Conservation (phyloP, 169 alveolate species). For the Perkinsus marinus region DNA sequence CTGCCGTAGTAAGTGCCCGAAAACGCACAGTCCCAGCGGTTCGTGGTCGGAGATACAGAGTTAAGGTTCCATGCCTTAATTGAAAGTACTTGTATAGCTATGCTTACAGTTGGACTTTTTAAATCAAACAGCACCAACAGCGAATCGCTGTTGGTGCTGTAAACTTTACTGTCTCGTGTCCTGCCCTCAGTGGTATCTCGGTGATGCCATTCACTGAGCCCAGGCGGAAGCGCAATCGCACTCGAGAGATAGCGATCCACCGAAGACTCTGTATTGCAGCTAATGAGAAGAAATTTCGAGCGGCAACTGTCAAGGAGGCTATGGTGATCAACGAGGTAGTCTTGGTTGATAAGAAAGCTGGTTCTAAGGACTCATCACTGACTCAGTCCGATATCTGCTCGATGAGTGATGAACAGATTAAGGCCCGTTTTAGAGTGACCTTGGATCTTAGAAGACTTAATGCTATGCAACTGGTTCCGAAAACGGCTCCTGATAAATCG, state of each 20-base stretch:
- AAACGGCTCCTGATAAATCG: neutral
- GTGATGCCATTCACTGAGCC: neutral
- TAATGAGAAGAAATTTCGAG: neutral
- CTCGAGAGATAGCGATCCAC: neutral
- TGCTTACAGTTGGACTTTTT: too few relatives aligned
- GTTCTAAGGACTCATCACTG: neutral
- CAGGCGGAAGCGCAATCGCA: neutral
- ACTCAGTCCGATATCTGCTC: neutral
- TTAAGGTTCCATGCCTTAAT: too few relatives aligned
- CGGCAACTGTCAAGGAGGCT: neutral
- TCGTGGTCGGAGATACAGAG: too few relatives aligned
- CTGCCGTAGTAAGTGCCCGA: too few relatives aligned
- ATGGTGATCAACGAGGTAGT: neutral
- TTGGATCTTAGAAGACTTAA: too few relatives aligned
- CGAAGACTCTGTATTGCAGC: neutral
- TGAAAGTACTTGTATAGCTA: too few relatives aligned
- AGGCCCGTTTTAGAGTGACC: too few relatives aligned
- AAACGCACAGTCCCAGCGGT: too few relatives aligned
- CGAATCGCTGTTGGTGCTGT: too few relatives aligned
- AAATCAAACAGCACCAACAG: too few relatives aligned
- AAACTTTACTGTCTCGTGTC: neutral
- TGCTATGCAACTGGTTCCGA: neutral
- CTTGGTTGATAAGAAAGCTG: neutral
- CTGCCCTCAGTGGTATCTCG: neutral
- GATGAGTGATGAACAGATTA: too few relatives aligned